Evolutionary conservation across 371 early-diverging fungal species (phyloP).

Genomic region (Lichtheimia ornata): DNA sequence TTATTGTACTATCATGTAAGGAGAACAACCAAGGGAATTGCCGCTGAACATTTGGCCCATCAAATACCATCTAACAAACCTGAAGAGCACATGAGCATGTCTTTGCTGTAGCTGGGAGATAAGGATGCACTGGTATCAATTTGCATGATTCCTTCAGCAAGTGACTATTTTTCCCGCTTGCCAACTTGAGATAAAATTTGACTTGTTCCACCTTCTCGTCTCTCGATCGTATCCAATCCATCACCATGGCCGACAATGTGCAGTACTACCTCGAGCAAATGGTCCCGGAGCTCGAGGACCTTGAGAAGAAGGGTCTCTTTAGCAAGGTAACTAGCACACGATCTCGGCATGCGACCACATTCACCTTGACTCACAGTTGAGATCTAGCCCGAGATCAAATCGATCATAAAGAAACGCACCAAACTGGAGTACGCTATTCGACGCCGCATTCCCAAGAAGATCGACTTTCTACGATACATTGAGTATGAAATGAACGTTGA

Average conservation of each 20-base stretch:
- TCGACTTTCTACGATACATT: constrained; percentile 88
- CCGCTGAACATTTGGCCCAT: too few relatives aligned
- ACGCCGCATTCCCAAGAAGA: constrained; percentile 71
- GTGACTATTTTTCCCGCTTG: too few relatives aligned
- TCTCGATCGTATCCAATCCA: not conserved
- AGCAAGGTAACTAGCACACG: constrained; percentile 50
- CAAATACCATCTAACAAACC: too few relatives aligned
- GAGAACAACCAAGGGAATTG: too few relatives aligned
- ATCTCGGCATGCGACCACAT: not conserved
- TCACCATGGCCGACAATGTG: constrained; percentile 85
- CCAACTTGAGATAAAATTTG: too few relatives aligned
- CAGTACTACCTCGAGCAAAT: constrained; percentile 90
- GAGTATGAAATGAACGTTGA: constrained; percentile 94
- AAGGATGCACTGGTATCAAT: too few relatives aligned
- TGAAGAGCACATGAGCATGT: too few relatives aligned
- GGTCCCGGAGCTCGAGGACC: constrained; percentile 91
- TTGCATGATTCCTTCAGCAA: too few relatives aligned
- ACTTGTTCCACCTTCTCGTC: too few relatives aligned
- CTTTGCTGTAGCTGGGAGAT: too few relatives aligned
- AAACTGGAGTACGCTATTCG: constrained; percentile 86
- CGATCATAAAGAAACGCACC: constrained; percentile 87
- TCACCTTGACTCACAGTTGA: not conserved
- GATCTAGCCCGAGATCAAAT: constrained; percentile 75
- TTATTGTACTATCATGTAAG: too few relatives aligned
- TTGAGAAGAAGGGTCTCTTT: constrained; percentile 81